phyloP scores from a whole-genome alignment of 306 rosid species.

The Medicago ruthenica region DNA sequence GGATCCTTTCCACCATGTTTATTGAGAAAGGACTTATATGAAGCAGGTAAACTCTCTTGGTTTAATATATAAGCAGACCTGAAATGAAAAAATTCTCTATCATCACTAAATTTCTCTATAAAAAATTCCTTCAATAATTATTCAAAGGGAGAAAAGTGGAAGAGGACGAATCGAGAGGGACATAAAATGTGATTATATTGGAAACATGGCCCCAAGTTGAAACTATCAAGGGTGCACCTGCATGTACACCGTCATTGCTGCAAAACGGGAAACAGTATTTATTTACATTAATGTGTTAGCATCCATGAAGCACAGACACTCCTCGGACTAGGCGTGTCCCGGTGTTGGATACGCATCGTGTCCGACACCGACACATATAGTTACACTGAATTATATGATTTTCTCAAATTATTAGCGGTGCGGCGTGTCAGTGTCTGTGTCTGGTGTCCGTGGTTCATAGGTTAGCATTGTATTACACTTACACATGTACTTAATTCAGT shows the following conservation, averaged over 20 bases:
- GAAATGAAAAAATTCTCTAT: constrained; percentile 41
- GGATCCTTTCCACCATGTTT: constrained; percentile 92
- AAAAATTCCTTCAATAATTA: constrained; percentile 1
- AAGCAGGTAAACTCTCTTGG: constrained; percentile 93
- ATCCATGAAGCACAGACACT: too few species aligned
- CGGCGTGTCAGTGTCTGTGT: too few species aligned
- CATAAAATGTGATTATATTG: background rate
- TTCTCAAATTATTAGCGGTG: too few species aligned
- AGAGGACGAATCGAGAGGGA: background rate
- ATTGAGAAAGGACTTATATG: constrained; percentile 93
- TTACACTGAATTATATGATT: too few species aligned
- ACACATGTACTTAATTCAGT: constrained; percentile 1
- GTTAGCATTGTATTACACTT: constrained; percentile 12
- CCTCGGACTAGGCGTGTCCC: too few species aligned
- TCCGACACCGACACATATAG: too few species aligned
- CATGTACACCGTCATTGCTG: constrained; percentile 4
- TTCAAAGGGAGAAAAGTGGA: background rate
- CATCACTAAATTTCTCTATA: background rate
- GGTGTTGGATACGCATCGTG: too few species aligned
- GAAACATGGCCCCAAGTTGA: constrained; percentile 16
- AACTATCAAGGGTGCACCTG: constrained; percentile 15
- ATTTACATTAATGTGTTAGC: constrained; percentile 14
- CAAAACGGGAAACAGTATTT: constrained; percentile 5
- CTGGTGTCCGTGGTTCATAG: too few species aligned
- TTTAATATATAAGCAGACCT: constrained; percentile 95